These are phyloP conservation scores for Samsoniella hepiali DNA, from an alignment of 2,329 filamentous ascomycete genomes.

Conservation along the genomic window DNA sequence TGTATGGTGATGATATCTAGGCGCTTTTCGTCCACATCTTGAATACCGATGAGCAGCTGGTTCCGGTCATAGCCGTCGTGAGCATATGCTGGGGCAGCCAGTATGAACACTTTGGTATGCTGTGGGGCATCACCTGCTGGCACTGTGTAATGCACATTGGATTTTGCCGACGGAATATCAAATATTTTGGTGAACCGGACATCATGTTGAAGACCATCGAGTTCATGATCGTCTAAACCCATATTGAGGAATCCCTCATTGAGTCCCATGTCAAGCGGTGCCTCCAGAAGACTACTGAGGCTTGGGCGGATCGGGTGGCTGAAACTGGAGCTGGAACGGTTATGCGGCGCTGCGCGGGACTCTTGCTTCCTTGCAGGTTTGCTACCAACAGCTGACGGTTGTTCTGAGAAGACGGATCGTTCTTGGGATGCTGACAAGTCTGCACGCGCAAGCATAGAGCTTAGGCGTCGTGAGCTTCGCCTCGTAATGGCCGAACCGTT, in stretches of 20 bases:
- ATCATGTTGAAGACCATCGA: constrained; percentile 69
- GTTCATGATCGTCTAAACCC: constrained; percentile 68
- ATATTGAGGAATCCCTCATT: constrained; percentile 71
- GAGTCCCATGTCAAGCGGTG: constrained; percentile 65
- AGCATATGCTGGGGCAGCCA: constrained; percentile 56
- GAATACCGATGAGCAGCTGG: constrained; percentile 63
- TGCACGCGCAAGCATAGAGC: constrained; percentile 82
- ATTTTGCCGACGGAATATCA: constrained; percentile 60
- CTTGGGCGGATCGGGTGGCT: constrained; percentile 47
- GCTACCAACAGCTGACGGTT: constrained; percentile 40
- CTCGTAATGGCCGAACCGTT: constrained; percentile 50
- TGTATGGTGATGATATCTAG: constrained; percentile 65
- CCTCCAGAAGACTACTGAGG: constrained; percentile 63
- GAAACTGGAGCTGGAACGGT: constrained; percentile 39
- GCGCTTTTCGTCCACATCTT: constrained; percentile 65
- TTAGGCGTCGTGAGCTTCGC: constrained; percentile 72
- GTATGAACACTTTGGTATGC: constrained; percentile 64
- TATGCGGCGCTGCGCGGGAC: constrained; percentile 56
- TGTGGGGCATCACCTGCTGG: constrained; percentile 50
- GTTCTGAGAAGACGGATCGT: constrained; percentile 73
- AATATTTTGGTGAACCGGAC: constrained; percentile 70
- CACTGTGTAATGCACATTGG: constrained; percentile 58
- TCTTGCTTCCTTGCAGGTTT: constrained; percentile 60
- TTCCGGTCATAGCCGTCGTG: constrained; percentile 51
- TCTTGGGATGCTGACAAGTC: constrained; percentile 86